Conservation (phyloP, 2,329 filamentous ascomycete species). For the Fusarium anthophilum region DNA sequence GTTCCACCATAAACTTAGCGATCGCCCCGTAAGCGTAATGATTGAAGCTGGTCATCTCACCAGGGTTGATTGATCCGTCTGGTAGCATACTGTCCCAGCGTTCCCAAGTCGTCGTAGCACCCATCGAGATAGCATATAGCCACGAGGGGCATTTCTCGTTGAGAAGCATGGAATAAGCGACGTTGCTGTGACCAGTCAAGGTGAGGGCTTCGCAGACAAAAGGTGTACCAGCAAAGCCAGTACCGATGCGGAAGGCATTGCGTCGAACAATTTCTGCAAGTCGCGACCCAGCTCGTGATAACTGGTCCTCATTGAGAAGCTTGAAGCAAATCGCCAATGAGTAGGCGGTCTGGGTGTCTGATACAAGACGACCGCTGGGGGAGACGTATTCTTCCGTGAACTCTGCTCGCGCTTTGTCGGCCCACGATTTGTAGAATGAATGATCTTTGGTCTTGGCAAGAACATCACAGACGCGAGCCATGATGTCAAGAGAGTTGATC, state of each 20-base stretch:
- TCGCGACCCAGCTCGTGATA: constrained; percentile 15
- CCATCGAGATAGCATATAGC: constrained; percentile 52
- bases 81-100: constrained; percentile 54
- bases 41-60: constrained; percentile 55
- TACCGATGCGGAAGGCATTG: constrained; percentile 34
- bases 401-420: constrained; percentile 19
- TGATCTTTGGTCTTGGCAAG: constrained; percentile 42
- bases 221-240: constrained; percentile 53
- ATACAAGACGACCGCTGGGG: constrained; percentile 27
- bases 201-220: constrained; percentile 38
- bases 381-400: constrained; percentile 38
- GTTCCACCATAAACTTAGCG: constrained; percentile 49
- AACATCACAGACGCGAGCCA: constrained; percentile 47
- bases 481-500: constrained; percentile 52
- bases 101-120: constrained; percentile 55
- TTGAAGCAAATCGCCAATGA: constrained; percentile 38
- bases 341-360: constrained; percentile 38
- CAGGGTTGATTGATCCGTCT: constrained; percentile 50
- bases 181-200: constrained; percentile 22
- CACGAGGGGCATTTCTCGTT: constrained; percentile 49
- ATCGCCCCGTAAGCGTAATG: constrained; percentile 55
- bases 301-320: constrained; percentile 10
- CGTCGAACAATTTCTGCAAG: constrained; percentile 27
- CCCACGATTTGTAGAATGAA: constrained; percentile 18
- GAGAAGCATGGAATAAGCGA: constrained; percentile 51